These are phyloP conservation scores for Naematelia aurantialba DNA, from an alignment of 768 basidiomycete species.

Conservation along the genomic window DNA sequence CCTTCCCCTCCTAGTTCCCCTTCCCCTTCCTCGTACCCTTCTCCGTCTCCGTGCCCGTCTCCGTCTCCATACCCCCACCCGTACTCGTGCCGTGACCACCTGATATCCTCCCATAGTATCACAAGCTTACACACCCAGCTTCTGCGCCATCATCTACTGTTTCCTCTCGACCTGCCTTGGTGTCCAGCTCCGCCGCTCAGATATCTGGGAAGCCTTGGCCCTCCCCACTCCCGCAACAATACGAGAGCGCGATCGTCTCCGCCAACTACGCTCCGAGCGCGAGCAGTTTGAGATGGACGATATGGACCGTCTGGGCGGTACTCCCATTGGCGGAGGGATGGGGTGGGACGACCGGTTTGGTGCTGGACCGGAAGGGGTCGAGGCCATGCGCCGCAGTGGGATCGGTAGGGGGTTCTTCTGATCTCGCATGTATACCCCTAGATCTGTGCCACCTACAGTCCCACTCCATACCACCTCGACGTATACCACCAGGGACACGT, in stretches of 20 bases:
- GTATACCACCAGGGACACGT: too few species aligned
- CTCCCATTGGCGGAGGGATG: neutral
- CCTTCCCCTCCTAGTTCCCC: neutral
- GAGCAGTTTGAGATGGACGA: neutral
- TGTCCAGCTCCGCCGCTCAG: conserved; percentile 31
- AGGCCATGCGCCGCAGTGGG: neutral
- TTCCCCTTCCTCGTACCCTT: neutral
- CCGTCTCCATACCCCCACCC: too few species aligned
- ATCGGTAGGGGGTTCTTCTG: neutral
- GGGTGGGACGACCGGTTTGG: neutral
- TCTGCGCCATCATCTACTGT: conserved; percentile 42
- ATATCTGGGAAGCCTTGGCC: conserved; percentile 36
- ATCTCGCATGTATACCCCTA: neutral
- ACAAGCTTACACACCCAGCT: conserved; percentile 21
- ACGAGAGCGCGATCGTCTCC: neutral
- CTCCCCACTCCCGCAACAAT: neutral
- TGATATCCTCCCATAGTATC: neutral
- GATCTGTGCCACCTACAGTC: too few species aligned
- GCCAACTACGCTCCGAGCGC: neutral
- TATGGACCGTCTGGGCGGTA: neutral
- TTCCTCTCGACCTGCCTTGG: conserved; percentile 48
- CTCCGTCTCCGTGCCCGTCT: too few species aligned
- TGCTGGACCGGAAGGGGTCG: neutral
- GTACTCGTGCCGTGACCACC: too few species aligned
- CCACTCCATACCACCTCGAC: too few species aligned